phyloP scores from a whole-genome alignment of 306 rosid genomes.

The Gastrolobium villosum region DNA sequence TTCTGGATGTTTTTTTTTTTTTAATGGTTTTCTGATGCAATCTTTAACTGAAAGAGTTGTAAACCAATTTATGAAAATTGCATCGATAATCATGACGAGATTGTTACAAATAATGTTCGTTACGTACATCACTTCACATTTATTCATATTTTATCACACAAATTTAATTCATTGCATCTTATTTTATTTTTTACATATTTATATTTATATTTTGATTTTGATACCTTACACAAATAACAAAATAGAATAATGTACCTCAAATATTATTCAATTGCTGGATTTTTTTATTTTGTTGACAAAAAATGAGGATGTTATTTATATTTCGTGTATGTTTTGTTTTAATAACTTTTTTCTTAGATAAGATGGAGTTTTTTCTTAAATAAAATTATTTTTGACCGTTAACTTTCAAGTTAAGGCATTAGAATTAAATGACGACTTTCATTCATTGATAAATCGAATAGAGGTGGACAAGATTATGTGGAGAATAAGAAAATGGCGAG shows the following conservation, averaged over 20 bases:
- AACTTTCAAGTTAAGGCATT: constrained; percentile 4
- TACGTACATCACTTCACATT: too few species aligned
- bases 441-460: neutral
- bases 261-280: too few species aligned
- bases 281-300: too few species aligned
- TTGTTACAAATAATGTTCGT: neutral
- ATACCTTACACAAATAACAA: too few species aligned
- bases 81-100: neutral
- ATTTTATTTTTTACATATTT: too few species aligned
- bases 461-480: constrained; percentile 11
- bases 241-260: too few species aligned
- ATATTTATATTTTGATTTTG: too few species aligned
- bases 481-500: neutral
- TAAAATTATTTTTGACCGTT: neutral
- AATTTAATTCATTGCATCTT: too few species aligned
- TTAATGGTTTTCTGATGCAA: neutral
- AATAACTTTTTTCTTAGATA: neutral
- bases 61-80: neutral
- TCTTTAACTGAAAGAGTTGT: neutral
- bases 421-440: neutral
- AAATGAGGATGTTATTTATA: too few species aligned
- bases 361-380: neutral
- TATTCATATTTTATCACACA: too few species aligned
- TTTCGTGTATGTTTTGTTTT: neutral
- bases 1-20: neutral